phyloP scores from a whole-genome alignment of 2,329 filamentous ascomycete genomes.

The Xylaria sp. region DNA sequence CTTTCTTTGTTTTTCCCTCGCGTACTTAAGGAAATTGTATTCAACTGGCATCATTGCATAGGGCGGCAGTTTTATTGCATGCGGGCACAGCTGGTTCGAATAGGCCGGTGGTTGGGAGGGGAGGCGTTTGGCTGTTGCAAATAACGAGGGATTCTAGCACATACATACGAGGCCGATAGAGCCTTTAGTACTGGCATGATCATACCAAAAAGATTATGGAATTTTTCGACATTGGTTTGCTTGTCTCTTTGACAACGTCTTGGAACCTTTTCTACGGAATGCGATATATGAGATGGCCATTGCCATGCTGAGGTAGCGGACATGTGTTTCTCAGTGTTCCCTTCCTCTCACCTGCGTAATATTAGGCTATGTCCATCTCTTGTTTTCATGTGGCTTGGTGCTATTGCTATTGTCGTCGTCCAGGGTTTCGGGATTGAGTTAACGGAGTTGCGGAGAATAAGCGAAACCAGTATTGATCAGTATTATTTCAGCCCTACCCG shows the following conservation, averaged over 20 bases:
- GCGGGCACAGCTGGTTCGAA: slow-evolving; percentile 44
- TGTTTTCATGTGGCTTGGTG: slow-evolving; percentile 26
- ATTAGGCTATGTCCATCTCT: slow-evolving; percentile 22
- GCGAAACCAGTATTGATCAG: slow-evolving; percentile 21
- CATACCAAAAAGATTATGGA: slow-evolving; percentile 37
- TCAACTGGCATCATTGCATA: slow-evolving; percentile 54
- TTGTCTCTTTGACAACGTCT: slow-evolving; percentile 25
- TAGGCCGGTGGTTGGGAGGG: slow-evolving; percentile 42
- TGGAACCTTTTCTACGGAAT: slow-evolving; percentile 24
- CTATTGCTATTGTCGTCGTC: slow-evolving; percentile 13
- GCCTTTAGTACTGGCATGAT: slow-evolving; percentile 41
- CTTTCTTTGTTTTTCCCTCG: slow-evolving; percentile 39
- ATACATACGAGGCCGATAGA: slow-evolving; percentile 46
- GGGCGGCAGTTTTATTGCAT: slow-evolving; percentile 52
- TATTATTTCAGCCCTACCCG: slow-evolving; percentile 7
- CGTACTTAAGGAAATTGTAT: slow-evolving; percentile 44
- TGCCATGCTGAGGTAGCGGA: slow-evolving; percentile 26
- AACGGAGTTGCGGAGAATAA: slow-evolving; percentile 21
- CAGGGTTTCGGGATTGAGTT: slow-evolving; percentile 17
- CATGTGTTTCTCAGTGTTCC: slow-evolving; percentile 24
- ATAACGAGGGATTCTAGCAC: slow-evolving; percentile 48
- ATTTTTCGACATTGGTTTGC: slow-evolving; percentile 28
- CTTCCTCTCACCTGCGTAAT: slow-evolving; percentile 15
- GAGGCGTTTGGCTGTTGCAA: slow-evolving; percentile 49
- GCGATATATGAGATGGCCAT: slow-evolving; percentile 36